A percentile compares a stretch with the other conserved stretches of the same genome.
phyloP scores from a whole-genome alignment of 768 basidiomycete genomes.

The Leccinum variicolor region DNA sequence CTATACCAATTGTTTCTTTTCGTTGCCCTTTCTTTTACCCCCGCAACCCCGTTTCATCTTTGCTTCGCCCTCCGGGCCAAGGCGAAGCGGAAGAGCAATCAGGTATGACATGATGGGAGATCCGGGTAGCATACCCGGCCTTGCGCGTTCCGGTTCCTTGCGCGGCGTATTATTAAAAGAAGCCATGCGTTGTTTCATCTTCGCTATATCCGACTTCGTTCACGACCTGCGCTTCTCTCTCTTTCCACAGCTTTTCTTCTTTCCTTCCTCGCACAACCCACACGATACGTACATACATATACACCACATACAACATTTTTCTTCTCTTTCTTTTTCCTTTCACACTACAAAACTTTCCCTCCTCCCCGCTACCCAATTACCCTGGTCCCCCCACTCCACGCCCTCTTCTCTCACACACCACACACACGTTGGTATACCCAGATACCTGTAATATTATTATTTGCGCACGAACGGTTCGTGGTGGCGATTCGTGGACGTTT shows the following conservation, averaged over 20 bases:
- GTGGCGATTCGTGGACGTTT: background rate
- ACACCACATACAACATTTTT: background rate
- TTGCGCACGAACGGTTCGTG: conserved; percentile 4
- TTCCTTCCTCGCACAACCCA: background rate
- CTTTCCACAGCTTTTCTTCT: background rate
- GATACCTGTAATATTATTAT: conserved; percentile 38
- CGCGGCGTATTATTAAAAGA: background rate
- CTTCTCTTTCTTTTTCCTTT: conserved; percentile 18
- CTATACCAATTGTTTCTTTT: conserved; percentile 18
- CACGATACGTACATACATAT: background rate
- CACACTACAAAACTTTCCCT: background rate
- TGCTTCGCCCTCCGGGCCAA: conserved; percentile 3
- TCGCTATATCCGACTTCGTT: background rate
- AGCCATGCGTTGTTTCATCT: background rate
- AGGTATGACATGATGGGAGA: conserved; percentile 10
- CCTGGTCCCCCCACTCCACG: background rate
- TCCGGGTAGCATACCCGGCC: background rate
- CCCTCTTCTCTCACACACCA: background rate
- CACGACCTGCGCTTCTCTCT: background rate
- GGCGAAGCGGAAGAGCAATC: conserved; percentile 8
- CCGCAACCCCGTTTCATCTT: background rate
- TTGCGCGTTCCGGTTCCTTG: background rate
- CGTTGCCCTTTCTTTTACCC: background rate
- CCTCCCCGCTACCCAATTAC: background rate
- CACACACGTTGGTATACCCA: conserved; percentile 28